Percentiles rank a stretch among this genome's conserved stretches.
Evolutionary conservation across 163 green algal genomes (phyloP).

Genomic region (Scenedesmus sp.): DNA sequence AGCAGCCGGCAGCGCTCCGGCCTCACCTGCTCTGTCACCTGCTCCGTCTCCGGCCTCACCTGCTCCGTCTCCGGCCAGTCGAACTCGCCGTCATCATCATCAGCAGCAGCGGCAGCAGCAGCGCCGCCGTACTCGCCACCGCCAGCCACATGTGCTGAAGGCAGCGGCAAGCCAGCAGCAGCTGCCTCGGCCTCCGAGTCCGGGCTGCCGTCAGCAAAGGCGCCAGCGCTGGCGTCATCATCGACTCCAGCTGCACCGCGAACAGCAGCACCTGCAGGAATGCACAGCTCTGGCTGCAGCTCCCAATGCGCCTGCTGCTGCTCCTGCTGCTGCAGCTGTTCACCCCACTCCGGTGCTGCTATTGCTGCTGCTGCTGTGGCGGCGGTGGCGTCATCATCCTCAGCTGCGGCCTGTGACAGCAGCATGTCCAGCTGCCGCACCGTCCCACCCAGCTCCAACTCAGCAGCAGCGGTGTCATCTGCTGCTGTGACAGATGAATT

Average conservation of each 20-base stretch:
- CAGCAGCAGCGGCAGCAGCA: no score
- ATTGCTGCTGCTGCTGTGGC: background rate
- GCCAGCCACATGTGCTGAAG: background rate
- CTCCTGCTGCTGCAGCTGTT: background rate
- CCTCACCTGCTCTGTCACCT: no score
- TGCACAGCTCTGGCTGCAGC: background rate
- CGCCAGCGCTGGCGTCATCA: background rate
- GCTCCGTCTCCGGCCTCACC: background rate
- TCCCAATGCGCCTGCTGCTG: background rate
- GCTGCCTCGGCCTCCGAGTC: background rate
- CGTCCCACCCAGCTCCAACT: background rate
- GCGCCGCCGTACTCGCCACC: background rate
- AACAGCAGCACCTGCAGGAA: background rate
- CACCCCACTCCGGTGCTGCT: background rate
- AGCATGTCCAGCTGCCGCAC: constrained; percentile 22
- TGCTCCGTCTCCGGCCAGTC: constrained; percentile 33
- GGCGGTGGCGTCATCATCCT: background rate
- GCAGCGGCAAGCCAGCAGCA: background rate
- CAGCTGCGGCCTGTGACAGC: constrained; percentile 15
- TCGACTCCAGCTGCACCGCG: background rate
- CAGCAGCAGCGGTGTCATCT: background rate
- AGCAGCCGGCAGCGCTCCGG: no score
- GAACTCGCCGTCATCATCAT: constrained; percentile 40
- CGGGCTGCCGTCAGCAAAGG: constrained; percentile 13
- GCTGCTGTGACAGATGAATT: background rate